Evolutionary conservation across 768 basidiomycete genomes (phyloP).

Genomic region (Lanmaoa pseudosensibilis): DNA sequence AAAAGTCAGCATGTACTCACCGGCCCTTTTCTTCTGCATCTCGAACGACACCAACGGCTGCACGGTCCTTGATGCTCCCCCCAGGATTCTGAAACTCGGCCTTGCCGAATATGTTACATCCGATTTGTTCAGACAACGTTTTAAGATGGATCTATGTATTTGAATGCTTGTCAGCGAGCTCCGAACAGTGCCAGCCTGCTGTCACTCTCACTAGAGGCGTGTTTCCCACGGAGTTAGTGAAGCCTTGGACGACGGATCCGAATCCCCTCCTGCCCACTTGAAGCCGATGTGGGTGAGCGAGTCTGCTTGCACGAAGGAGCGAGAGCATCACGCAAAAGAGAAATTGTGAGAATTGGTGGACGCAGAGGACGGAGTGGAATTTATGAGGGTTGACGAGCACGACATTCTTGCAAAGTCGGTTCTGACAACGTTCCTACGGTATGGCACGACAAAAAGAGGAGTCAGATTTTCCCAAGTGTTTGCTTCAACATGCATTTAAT

Average conservation of each 20-base stretch:
- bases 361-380: not conserved
- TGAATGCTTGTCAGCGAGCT: constrained; percentile 2
- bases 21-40: constrained; percentile 84
- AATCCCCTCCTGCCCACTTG: constrained; percentile 31
- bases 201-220: constrained; percentile 75
- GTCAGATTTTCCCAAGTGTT: no score
- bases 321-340: constrained; percentile 20
- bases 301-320: constrained; percentile 36
- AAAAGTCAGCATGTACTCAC: constrained; percentile 43
- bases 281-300: constrained; percentile 15
- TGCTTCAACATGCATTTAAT: not conserved
- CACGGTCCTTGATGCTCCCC: constrained; percentile 96
- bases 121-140: constrained; percentile 76
- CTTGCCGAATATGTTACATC: constrained; percentile 87
- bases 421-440: no score
- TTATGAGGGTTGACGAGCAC: constrained; percentile 9
- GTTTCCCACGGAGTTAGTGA: constrained; percentile 87
- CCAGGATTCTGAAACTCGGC: constrained; percentile 99
- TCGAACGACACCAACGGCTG: constrained; percentile 82
- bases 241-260: constrained; percentile 63
- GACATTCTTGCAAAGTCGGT: constrained; percentile 19
- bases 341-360: not conserved
- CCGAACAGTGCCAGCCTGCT: not conserved
- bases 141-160: constrained; percentile 74
- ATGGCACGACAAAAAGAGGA: no score